Percentiles rank a stretch among this genome's conserved stretches.
These are phyloP conservation scores for Vigna reflexopilosa DNA, from an alignment of 306 rosid species.

Conservation along the genomic window DNA sequence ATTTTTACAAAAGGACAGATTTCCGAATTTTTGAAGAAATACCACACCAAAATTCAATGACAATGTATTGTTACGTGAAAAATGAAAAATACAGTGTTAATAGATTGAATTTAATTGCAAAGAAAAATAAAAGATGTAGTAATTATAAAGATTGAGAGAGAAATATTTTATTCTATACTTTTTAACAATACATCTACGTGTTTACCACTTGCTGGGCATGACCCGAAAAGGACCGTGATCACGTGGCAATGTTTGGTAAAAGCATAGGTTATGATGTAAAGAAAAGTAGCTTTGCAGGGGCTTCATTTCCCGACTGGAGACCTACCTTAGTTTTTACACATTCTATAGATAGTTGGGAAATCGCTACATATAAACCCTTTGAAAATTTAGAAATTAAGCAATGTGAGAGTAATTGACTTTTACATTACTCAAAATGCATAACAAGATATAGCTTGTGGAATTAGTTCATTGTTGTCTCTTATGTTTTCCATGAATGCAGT, in stretches of 20 bases:
- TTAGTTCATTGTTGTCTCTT: no score
- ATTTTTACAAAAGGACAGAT: no score
- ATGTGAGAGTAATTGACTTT: no score
- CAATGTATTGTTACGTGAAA: background rate
- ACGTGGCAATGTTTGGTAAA: constrained; percentile 11
- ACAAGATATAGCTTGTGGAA: no score
- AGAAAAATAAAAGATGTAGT: background rate
- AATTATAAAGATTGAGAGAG: background rate
- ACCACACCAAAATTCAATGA: no score
- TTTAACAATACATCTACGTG: constrained; percentile 19
- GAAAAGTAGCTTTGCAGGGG: background rate
- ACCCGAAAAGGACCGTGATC: constrained; percentile 1
- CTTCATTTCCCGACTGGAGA: background rate
- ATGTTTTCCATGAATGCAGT: no score
- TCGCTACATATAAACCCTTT: no score
- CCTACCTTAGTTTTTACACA: no score
- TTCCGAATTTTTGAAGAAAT: background rate
- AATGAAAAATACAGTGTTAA: background rate
- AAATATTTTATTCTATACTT: background rate
- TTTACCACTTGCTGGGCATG: constrained; percentile 33
- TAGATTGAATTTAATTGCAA: background rate
- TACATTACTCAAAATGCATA: no score
- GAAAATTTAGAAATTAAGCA: no score
- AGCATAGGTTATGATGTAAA: constrained; percentile 2
- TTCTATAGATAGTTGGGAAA: no score